Percentiles rank a stretch among this genome's conserved stretches.
phyloP scores from a whole-genome alignment of 2,329 filamentous ascomycete species.

The Penicillium sclerotigenum region DNA sequence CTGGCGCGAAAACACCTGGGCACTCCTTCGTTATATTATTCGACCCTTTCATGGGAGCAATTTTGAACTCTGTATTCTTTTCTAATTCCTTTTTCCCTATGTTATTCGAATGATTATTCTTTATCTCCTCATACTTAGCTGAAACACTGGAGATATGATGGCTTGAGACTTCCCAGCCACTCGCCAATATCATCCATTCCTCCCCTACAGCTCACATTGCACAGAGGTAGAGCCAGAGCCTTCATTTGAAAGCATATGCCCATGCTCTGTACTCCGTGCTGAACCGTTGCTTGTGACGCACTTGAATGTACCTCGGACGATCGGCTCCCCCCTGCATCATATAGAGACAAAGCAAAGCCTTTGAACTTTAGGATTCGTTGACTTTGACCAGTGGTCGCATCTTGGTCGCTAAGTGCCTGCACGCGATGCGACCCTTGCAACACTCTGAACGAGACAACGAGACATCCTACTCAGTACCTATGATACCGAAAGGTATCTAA shows the following conservation, averaged over 20 bases:
- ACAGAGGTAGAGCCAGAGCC: background rate
- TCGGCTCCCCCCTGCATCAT: conserved; percentile 15
- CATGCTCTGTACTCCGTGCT: background rate
- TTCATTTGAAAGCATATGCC: background rate
- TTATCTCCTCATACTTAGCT: background rate
- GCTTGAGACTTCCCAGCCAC: conserved; percentile 4
- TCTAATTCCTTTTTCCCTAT: background rate
- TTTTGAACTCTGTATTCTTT: background rate
- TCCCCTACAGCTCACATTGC: conserved; percentile 3
- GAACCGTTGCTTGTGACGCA: background rate
- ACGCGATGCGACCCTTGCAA: conserved; percentile 16
- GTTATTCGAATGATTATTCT: background rate
- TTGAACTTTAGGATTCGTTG: conserved; percentile 6
- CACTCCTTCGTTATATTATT: background rate
- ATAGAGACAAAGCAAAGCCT: conserved; percentile 9
- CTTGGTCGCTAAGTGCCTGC: conserved; percentile 2
- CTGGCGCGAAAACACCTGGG: background rate
- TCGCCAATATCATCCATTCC: conserved; percentile 3
- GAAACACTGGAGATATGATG: background rate
- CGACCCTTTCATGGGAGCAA: background rate
- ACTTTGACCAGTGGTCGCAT: conserved; percentile 5
- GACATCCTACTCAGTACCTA: conserved; percentile 1
- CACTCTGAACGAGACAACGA: background rate
- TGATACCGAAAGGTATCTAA: background rate
- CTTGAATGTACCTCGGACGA: conserved; percentile 2